Evolutionary conservation across 768 basidiomycete species (phyloP), one percentile per base, ranked within the genome.

Genomic region (Cystobasidium tubakii): DNA sequence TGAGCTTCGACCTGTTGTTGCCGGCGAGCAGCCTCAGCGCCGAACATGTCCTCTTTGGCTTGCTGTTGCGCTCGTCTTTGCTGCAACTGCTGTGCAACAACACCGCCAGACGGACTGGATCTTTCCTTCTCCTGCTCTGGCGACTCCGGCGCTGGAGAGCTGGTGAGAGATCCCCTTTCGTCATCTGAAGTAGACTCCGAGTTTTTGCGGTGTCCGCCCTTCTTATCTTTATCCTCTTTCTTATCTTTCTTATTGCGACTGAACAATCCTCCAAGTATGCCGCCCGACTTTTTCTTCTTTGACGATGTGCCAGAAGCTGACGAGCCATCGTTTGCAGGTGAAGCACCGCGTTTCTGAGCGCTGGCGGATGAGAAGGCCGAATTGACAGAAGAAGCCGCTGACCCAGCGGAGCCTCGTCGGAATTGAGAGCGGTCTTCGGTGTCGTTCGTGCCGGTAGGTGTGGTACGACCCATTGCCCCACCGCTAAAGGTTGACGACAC

Each of bases 221-320:
- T 27, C 74, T 78, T 76, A 23, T 72, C 54, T 55, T 77, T 42
- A 55, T 80, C 78, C 23, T 62, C 73, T n/a, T 73, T 76, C 13
- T 76, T 67, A 15, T 67, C 76, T n/a, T 75, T 82, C 80, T 87
- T 87, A 78, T 88, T 88, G 78, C 89, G 83, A 21, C 85, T 85
- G 80, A 95, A 95, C 62, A 97, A 78, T 0, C 88, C 84, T 17
- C 87, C 85, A 76, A 96, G 88, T 72, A 97, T 85, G 1, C 89
- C 87, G 1, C 86, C 76, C 39, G 75, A 77, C 78, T 82, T 82
- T 75, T 80, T 78, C 77, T 79, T 78, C 66, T 79, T 80, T 75
- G 75, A 82, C 75, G 86, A 71, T 31, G 34, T 57, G 13, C n/a
- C 46, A 13, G 62, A 53, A 13, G 63, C 75, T 53, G 53, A 85